Evolutionary conservation across 2,329 filamentous ascomycete species (phyloP).

Genomic region (Huntiella moniliformis): DNA sequence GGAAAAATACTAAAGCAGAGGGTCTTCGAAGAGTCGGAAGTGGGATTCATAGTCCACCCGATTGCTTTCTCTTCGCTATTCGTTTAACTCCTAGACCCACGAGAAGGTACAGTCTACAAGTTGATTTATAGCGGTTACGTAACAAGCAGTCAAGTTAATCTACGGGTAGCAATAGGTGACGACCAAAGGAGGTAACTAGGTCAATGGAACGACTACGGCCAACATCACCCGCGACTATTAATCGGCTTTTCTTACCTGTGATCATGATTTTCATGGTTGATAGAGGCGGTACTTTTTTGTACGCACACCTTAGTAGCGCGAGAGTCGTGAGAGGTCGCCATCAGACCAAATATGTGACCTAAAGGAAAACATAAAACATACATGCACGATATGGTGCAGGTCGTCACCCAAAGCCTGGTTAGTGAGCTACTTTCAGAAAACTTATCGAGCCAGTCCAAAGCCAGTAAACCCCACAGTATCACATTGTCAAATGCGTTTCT

Average conservation of each 20-base stretch:
- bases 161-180: too few species aligned
- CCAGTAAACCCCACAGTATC: too few species aligned
- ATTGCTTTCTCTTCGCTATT: slow-evolving; percentile 60
- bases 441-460: too few species aligned
- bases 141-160: too few species aligned
- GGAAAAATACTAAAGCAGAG: slow-evolving; percentile 37
- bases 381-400: slow-evolving; percentile 11
- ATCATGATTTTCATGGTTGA: too few species aligned
- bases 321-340: neutral
- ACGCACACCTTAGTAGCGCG: neutral
- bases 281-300: neutral
- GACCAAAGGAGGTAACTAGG: too few species aligned
- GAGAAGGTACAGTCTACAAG: slow-evolving; percentile 16
- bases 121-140: slow-evolving; percentile 11
- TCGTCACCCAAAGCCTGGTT: slow-evolving; percentile 11
- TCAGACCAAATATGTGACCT: too few species aligned
- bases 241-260: too few species aligned
- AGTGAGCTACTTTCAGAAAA: neutral
- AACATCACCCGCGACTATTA: too few species aligned
- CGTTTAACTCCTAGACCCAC: slow-evolving; percentile 84
- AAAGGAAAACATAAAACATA: neutral
- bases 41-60: slow-evolving; percentile 29
- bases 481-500: too few species aligned
- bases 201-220: too few species aligned
- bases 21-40: slow-evolving; percentile 62